These are phyloP conservation scores for Forsythia viridissima DNA, from an alignment of 257 asterid species.

Conservation along the genomic window DNA sequence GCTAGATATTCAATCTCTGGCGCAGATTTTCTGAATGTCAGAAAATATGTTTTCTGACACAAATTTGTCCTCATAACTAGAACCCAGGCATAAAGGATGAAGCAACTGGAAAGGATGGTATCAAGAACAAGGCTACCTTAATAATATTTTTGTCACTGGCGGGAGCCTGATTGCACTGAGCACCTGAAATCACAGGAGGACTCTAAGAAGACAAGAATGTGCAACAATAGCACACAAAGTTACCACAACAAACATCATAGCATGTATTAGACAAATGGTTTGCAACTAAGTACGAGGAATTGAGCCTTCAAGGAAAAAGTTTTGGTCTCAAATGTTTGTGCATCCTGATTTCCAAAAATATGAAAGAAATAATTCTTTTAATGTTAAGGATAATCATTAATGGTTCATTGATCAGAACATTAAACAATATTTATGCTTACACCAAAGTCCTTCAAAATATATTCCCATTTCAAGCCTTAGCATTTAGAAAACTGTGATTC, in stretches of 20 bases:
- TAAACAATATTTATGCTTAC: background rate
- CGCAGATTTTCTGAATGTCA: background rate
- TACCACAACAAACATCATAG: background rate
- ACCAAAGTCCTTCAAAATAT: background rate
- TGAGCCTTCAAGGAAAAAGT: background rate
- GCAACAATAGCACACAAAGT: slow-evolving; percentile 11
- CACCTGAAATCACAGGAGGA: slow-evolving; percentile 56
- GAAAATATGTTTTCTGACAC: background rate
- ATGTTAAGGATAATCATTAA: background rate
- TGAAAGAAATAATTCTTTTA: background rate
- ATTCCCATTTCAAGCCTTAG: background rate
- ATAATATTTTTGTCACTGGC: slow-evolving; percentile 42
- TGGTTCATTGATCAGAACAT: background rate
- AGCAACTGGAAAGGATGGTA: slow-evolving; percentile 14
- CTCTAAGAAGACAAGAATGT: slow-evolving; percentile 32
- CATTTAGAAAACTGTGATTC: background rate
- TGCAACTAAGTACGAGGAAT: slow-evolving; percentile 11
- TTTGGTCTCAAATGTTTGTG: background rate
- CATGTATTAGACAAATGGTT: background rate
- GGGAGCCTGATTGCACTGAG: slow-evolving; percentile 39
- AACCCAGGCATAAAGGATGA: slow-evolving; percentile 9
- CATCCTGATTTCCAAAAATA: background rate
- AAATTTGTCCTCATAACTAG: background rate
- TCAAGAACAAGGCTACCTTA: slow-evolving; percentile 61
- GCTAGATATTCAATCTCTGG: background rate